Evolutionary conservation across 2,329 filamentous ascomycete species (phyloP).

Genomic region (Fragosphaeria purpurea): DNA sequence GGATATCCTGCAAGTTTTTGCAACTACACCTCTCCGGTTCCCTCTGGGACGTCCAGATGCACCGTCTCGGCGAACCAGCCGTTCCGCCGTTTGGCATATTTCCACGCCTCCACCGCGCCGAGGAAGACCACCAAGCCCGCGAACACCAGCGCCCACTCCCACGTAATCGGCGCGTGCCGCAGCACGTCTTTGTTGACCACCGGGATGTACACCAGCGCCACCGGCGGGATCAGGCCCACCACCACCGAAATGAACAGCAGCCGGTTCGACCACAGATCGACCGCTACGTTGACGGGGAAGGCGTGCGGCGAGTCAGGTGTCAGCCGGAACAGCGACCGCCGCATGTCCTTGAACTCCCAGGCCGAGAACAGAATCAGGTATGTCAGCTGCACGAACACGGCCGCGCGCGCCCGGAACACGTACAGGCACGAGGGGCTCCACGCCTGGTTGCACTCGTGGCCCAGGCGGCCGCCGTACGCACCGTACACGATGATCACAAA

Average conservation of each 20-base stretch:
- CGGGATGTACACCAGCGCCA: slow-evolving; percentile 64
- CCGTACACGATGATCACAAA: slow-evolving; percentile 58
- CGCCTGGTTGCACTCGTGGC: slow-evolving; percentile 50
- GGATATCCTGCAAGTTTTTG: no score
- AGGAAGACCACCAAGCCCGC: slow-evolving; percentile 56
- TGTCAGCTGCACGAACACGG: slow-evolving; percentile 63
- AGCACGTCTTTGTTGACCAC: slow-evolving; percentile 60
- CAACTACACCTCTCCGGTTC: no score
- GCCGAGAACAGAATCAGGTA: slow-evolving; percentile 66
- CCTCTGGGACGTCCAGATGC: background rate
- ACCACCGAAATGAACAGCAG: slow-evolving; percentile 61
- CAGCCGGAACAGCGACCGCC: slow-evolving; percentile 61
- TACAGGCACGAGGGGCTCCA: slow-evolving; percentile 46
- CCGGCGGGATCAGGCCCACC: slow-evolving; percentile 50
- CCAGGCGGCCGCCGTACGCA: slow-evolving; percentile 44
- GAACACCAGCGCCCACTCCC: slow-evolving; percentile 66
- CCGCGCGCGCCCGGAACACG: slow-evolving; percentile 61
- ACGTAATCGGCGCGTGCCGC: slow-evolving; percentile 60
- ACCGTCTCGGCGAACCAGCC: slow-evolving; percentile 37
- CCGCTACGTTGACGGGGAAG: slow-evolving; percentile 39
- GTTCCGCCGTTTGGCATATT: slow-evolving; percentile 52
- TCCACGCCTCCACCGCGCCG: slow-evolving; percentile 60
- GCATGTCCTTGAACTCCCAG: slow-evolving; percentile 69
- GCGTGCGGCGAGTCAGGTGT: slow-evolving; percentile 39
- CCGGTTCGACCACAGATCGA: slow-evolving; percentile 57